phyloP scores from a whole-genome alignment of 805 yeast species.

The Yamadazyma kitorensis region DNA sequence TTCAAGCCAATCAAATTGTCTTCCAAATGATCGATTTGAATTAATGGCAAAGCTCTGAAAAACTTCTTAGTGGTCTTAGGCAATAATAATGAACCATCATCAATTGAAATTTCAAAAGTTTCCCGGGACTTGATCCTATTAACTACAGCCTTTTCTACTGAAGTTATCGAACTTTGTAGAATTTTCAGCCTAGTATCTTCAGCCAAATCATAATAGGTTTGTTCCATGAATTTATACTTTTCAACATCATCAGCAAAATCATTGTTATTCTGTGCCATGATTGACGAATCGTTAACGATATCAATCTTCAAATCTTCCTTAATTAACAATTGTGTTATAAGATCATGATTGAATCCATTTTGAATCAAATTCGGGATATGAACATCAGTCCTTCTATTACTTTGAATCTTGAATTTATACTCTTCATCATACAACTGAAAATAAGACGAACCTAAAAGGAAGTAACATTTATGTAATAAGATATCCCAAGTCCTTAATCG shows the following conservation, averaged over 20 bases:
- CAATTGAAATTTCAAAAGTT: slow-evolving; percentile 14
- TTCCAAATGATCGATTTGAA: slow-evolving; percentile 15
- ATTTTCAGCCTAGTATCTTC: slow-evolving; percentile 33
- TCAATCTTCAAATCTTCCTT: not conserved
- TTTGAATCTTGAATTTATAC: slow-evolving; percentile 22
- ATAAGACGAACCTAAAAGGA: slow-evolving; percentile 72
- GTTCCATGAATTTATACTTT: slow-evolving; percentile 23
- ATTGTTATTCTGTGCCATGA: not conserved
- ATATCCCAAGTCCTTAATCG: slow-evolving; percentile 53
- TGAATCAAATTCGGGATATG: not conserved
- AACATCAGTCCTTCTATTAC: slow-evolving; percentile 7
- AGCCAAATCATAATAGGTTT: slow-evolving; percentile 30
- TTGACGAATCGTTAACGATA: slow-evolving; percentile 1
- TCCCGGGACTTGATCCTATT: slow-evolving; percentile 23
- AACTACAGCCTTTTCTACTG: slow-evolving; percentile 24
- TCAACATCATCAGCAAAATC: slow-evolving; percentile 6
- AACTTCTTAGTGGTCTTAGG: slow-evolving; percentile 35
- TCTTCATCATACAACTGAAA: slow-evolving; percentile 49
- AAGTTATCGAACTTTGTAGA: slow-evolving; percentile 26
- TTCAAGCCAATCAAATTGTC: slow-evolving; percentile 19
- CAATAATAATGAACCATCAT: slow-evolving; percentile 27
- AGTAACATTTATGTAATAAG: slow-evolving; percentile 70
- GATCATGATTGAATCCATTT: slow-evolving; percentile 7
- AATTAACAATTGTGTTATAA: slow-evolving; percentile 21
- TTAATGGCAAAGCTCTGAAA: slow-evolving; percentile 27